A percentile compares a stretch with the other conserved stretches of the same genome.
These are phyloP conservation scores for Backusella tarrabulga DNA, from an alignment of 192 early-diverging fungal species.

Conservation along the genomic window DNA sequence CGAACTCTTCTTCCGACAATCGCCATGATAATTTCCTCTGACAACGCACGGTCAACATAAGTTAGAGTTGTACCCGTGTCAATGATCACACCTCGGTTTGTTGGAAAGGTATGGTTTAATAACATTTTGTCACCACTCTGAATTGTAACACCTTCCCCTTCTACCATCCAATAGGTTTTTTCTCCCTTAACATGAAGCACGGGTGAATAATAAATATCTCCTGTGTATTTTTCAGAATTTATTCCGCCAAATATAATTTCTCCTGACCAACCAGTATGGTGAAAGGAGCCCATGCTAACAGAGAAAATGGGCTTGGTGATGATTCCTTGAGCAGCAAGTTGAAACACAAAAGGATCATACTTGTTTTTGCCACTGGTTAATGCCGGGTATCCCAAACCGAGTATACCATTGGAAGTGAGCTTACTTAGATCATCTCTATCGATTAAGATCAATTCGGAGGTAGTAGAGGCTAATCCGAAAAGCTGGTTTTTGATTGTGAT, in stretches of 20 bases:
- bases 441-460: conserved; percentile 14
- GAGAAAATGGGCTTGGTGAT: conserved; percentile 23
- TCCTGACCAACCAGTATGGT: conserved; percentile 22
- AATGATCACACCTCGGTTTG: conserved; percentile 15
- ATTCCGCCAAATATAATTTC: conserved; percentile 44
- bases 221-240: conserved; percentile 39
- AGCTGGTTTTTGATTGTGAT: conserved; percentile 3
- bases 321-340: background rate
- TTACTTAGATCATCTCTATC: background rate
- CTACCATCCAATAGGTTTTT: conserved; percentile 31
- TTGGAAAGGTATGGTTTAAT: background rate
- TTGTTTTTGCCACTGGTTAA: background rate
- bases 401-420: conserved; percentile 20
- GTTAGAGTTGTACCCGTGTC: conserved; percentile 30
- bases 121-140: background rate
- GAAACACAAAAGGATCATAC: conserved; percentile 27
- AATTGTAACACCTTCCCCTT: conserved; percentile 11
- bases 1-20: background rate
- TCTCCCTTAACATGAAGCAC: background rate
- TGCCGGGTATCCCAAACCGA: conserved; percentile 23
- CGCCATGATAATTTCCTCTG: conserved; percentile 1
- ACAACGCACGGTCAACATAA: conserved; percentile 16
- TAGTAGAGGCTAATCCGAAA: conserved; percentile 24
- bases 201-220: conserved; percentile 39
- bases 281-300: conserved; percentile 6